Conservation (phyloP, 1,139 yeast species). For the Protomyces arabidopsidicola region DNA sequence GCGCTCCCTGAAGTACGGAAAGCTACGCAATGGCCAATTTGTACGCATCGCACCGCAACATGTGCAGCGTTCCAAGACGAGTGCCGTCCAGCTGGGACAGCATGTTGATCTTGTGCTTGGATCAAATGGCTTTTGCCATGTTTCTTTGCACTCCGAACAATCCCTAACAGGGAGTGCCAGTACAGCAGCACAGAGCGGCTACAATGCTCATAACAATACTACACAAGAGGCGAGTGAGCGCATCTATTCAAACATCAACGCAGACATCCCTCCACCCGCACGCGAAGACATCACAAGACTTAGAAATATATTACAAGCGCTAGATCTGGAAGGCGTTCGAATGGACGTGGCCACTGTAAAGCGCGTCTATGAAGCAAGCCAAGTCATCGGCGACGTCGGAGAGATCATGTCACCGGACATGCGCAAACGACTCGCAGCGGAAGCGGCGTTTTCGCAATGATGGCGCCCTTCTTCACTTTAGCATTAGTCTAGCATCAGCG, state of each 20-base stretch:
- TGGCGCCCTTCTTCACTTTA: background rate
- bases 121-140: conserved; percentile 92
- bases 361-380: conserved; percentile 83
- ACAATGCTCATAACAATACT: conserved; percentile 66
- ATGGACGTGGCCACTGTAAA: conserved; percentile 75
- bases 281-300: conserved; percentile 79
- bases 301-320: conserved; percentile 73
- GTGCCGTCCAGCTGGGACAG: conserved; percentile 81
- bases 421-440: conserved; percentile 69
- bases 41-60: conserved; percentile 75
- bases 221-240: conserved; percentile 96
- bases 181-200: conserved; percentile 36
- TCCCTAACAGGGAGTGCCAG: conserved; percentile 32
- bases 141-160: conserved; percentile 57
- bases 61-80: conserved; percentile 78
- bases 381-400: conserved; percentile 70
- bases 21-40: conserved; percentile 84
- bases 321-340: conserved; percentile 77
- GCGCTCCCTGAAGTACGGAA: conserved; percentile 90
- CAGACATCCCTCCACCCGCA: conserved; percentile 54
- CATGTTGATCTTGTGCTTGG: conserved; percentile 86
- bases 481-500: background rate
- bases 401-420: conserved; percentile 67
- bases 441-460: conserved; percentile 38
- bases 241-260: conserved; percentile 88